Evolutionary conservation across 805 yeast species (phyloP).

Genomic region (Candida ulmi): DNA sequence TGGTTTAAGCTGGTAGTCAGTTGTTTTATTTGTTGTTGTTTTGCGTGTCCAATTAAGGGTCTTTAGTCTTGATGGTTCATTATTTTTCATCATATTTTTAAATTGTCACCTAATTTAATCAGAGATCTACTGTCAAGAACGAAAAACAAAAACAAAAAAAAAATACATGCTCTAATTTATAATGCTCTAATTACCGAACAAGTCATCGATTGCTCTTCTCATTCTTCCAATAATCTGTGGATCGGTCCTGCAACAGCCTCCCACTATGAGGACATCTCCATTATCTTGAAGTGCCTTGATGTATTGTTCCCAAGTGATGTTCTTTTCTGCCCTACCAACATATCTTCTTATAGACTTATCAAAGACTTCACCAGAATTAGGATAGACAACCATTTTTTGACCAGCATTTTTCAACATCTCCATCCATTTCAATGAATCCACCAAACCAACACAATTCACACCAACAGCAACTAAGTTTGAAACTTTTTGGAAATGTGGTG

Average conservation of each 20-base stretch:
- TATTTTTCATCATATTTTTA: no score
- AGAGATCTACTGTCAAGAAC: no score
- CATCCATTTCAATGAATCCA: constrained; percentile 34
- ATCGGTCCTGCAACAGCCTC: background rate
- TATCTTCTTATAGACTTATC: background rate
- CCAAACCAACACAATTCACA: constrained; percentile 56
- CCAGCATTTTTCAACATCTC: constrained; percentile 20
- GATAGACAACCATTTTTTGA: background rate
- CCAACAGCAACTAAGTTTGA: constrained; percentile 47
- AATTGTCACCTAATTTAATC: no score
- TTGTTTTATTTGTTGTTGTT: no score
- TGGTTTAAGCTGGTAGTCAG: no score
- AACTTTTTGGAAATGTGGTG: constrained; percentile 18
- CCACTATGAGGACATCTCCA: background rate
- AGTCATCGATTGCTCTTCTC: background rate
- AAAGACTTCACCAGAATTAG: constrained; percentile 1
- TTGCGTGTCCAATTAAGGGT: no score
- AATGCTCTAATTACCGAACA: no score
- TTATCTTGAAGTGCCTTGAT: background rate
- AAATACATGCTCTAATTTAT: no score
- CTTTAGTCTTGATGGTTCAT: no score
- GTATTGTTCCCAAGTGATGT: background rate
- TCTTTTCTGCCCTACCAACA: background rate
- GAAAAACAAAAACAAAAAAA: no score
- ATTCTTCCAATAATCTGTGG: background rate